phyloP scores from a whole-genome alignment of 2,329 filamentous ascomycete genomes.

The Leptosphaerulina australis region DNA sequence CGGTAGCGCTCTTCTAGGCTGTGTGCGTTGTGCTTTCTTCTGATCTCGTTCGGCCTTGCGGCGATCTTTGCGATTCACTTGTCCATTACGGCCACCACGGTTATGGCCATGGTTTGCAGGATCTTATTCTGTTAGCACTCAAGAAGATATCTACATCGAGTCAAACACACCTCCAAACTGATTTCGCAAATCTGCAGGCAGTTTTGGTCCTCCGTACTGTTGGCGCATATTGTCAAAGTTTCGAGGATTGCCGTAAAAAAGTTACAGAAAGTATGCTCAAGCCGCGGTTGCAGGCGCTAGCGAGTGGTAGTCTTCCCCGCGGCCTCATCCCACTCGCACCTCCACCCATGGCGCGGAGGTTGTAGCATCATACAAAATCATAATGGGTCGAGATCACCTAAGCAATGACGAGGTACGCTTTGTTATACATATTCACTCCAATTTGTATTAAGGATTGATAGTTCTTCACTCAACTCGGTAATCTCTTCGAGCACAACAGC shows the following conservation, averaged over 20 bases:
- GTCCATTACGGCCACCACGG: conserved; percentile 36
- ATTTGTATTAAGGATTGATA: conserved; percentile 43
- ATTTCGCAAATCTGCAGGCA: conserved; percentile 54
- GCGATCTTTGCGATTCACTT: conserved; percentile 64
- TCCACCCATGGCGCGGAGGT: conserved; percentile 30
- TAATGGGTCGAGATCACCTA: conserved; percentile 59
- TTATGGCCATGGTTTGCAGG: conserved; percentile 34
- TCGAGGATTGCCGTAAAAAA: conserved; percentile 34
- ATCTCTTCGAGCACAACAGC: conserved; percentile 71
- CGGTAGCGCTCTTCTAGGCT: conserved; percentile 9
- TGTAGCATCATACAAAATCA: conserved; percentile 30
- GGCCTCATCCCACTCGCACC: conserved; percentile 20
- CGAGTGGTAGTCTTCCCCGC: conserved; percentile 24
- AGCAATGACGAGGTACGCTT: conserved; percentile 66
- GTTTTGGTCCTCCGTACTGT: conserved; percentile 50
- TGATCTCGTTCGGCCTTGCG: conserved; percentile 69
- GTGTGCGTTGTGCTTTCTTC: conserved; percentile 59
- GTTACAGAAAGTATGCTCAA: conserved; percentile 32
- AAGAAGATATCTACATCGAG: not conserved
- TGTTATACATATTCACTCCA: conserved; percentile 20
- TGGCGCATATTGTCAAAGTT: conserved; percentile 46
- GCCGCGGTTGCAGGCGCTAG: conserved; percentile 11
- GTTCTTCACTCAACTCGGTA: conserved; percentile 74
- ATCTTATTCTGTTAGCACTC: conserved; percentile 28
- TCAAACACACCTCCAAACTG: conserved; percentile 48